Base-by-base conservation (phyloP, 208 protist species). In the Wallacemonas sp. region DNA sequence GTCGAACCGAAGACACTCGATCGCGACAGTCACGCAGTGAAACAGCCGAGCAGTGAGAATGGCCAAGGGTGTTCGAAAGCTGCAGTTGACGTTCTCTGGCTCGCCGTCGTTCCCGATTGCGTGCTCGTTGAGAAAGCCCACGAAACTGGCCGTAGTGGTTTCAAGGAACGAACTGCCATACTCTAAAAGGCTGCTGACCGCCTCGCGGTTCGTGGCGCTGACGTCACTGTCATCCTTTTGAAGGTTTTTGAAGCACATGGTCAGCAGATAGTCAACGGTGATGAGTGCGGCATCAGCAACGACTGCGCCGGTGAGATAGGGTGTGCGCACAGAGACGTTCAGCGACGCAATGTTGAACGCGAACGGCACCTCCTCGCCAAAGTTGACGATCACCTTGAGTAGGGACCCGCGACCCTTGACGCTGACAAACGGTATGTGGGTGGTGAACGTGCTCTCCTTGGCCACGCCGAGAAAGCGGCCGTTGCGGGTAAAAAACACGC, bases 401-500 rank as follows among this genome's bases (percentile, higher is more conserved):
- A 96, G 73, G 0, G 78, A 81, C 36, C 78, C 69, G 5, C 58
- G 39, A 32, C 73, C 79, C 26, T 82, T 60, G 19, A 81, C 83
- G 21, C 71, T 73, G 59, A 96, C 70, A 73, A 93, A 87, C 1
- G 87, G 87, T 19, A 84, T 83, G 38, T 83, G 62, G 15, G 63
- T 83, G n/a, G 63, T 30, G 61, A 87, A 82, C 27, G 60, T 62
- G 58, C 73, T 74, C 27, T 80, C 66, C 13, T 64, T 78, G 41
- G 83, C 85, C 19, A 92, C 81, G 21, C 91, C 91, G 17, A 96
- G 81, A 71, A 94, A 93, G 63, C 81, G 65, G 22, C 91, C 91
- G 71, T 94, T 94, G 32, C 76, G 74, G 8, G 91, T 96, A 68
- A 94, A 96, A 63, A 96, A 96, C 27, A 96, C 83, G 36, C 78